Conservation (phyloP, 345 rosid genomes). For the Clausena lansium region DNA sequence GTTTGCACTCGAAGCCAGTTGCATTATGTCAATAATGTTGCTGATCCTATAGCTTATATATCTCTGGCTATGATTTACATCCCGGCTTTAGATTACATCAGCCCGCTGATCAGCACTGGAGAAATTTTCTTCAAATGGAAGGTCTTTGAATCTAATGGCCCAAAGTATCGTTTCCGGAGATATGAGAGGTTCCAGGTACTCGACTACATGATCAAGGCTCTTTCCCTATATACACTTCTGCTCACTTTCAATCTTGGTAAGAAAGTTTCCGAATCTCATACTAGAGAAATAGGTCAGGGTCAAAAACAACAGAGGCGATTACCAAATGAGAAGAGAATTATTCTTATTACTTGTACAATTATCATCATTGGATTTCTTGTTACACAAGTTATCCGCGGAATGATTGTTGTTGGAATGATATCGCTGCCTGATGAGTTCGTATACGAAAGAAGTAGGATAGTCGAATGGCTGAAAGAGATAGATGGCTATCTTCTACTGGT, state of each 20-base stretch:
- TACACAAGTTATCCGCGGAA: background rate
- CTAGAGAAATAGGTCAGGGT: background rate
- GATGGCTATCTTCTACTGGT: background rate
- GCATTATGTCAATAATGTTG: background rate
- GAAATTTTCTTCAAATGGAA: background rate
- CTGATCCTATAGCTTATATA: background rate
- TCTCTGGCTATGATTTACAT: background rate
- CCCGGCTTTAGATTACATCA: background rate
- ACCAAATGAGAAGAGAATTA: background rate
- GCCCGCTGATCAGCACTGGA: background rate
- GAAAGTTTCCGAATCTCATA: slow-evolving; percentile 6
- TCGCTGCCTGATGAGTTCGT: background rate
- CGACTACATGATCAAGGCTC: background rate
- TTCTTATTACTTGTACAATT: background rate
- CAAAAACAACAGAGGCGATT: background rate
- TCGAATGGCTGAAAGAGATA: background rate
- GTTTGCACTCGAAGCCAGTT: background rate
- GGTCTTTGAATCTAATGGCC: background rate
- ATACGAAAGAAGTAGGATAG: background rate
- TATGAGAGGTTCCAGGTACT: background rate
- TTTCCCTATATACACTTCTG: slow-evolving; percentile 5
- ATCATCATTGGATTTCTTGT: background rate
- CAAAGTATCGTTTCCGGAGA: background rate
- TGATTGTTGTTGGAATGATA: background rate
- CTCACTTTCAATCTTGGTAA: slow-evolving; percentile 16